Conservation (phyloP, 2,329 filamentous ascomycete genomes). For the Apiospora malaysiana region DNA sequence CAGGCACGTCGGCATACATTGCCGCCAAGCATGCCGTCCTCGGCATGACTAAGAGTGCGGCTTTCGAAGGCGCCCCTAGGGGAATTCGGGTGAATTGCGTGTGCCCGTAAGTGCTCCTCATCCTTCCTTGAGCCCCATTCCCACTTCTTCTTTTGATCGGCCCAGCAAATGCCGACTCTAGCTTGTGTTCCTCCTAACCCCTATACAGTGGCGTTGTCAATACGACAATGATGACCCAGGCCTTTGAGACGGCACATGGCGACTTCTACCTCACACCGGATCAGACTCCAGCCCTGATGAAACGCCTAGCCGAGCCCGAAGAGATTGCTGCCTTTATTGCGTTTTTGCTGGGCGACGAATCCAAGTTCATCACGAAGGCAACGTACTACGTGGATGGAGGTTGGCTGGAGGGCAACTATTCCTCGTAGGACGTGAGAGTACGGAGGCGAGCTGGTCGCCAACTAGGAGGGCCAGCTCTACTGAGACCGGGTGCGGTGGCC, state of each 20-base stretch:
- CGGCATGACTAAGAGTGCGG: neutral
- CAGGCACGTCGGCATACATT: neutral
- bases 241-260: neutral
- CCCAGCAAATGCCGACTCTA: too few relatives aligned
- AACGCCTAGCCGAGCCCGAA: neutral
- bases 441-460: neutral
- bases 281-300: neutral
- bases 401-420: neutral
- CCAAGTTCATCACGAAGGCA: slow-evolving; percentile 13
- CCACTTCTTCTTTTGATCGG: neutral
- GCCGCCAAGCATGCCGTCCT: neutral
- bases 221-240: neutral
- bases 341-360: slow-evolving; percentile 4
- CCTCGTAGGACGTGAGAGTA: neutral
- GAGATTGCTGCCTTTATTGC: neutral
- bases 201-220: neutral
- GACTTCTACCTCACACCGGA: neutral
- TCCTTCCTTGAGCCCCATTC: too few relatives aligned
- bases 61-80: neutral
- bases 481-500: too few relatives aligned
- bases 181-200: neutral
- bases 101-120: neutral
- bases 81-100: neutral
- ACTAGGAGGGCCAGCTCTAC: too few relatives aligned
- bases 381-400: slow-evolving; percentile 1